Conservation (phyloP, 192 early-diverging fungal species). For the Linnemannia hyalina region DNA sequence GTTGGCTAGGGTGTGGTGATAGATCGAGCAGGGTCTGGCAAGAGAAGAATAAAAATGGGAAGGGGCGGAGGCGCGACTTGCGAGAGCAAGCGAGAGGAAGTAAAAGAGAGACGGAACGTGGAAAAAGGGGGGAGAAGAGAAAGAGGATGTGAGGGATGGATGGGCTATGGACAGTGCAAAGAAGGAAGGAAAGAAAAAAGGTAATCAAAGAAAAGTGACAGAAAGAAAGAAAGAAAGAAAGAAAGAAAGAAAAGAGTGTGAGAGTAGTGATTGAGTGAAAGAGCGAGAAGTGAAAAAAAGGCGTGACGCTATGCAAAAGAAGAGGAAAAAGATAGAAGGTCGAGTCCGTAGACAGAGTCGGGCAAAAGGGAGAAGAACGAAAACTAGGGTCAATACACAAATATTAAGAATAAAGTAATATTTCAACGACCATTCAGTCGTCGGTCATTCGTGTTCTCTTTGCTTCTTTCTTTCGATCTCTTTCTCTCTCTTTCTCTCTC, state of each 20-base stretch:
- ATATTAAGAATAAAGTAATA: neutral
- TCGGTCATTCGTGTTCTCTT: neutral
- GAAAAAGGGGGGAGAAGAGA: neutral
- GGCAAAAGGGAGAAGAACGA: neutral
- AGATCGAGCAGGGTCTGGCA: neutral
- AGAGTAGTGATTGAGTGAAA: too few relatives aligned
- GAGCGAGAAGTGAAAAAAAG: too few relatives aligned
- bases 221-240: too few relatives aligned
- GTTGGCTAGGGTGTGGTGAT: neutral
- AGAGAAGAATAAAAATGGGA: neutral
- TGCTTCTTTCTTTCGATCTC: too few relatives aligned
- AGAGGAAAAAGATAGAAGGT: neutral
- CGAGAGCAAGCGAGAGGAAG: neutral
- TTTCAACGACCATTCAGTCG: neutral
- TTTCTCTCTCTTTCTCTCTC: too few relatives aligned
- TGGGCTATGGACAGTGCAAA: neutral
- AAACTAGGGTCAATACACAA: neutral
- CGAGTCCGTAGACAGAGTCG: neutral
- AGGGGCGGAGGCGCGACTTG: neutral
- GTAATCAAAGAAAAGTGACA: too few relatives aligned
- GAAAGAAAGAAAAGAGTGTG: too few relatives aligned
- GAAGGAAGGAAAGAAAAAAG: neutral
- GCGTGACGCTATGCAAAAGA: slow-evolving; percentile 2
- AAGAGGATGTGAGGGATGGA: neutral
- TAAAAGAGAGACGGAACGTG: neutral